phyloP scores from a whole-genome alignment of 768 basidiomycete genomes.

The Lentinula raphanica region DNA sequence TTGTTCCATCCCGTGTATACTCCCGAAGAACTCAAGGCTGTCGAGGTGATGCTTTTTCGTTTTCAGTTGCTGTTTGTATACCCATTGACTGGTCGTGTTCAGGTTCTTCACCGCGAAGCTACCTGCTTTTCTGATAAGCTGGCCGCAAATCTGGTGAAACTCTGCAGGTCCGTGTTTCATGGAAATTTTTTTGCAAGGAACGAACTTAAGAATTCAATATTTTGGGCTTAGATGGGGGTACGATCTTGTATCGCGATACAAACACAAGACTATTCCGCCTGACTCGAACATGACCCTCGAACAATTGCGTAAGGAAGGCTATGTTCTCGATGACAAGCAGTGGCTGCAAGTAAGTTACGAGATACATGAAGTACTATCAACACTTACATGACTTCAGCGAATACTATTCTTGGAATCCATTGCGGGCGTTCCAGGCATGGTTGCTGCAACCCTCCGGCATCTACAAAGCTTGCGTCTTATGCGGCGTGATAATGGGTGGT shows the following conservation, averaged over 20 bases:
- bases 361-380: neutral
- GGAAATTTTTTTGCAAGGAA: neutral
- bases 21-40: conserved; percentile 62
- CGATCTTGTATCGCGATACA: conserved; percentile 84
- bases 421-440: conserved; percentile 96
- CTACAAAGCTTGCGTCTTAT: conserved; percentile 83
- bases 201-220: conserved; percentile 3
- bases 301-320: conserved; percentile 70
- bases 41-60: conserved; percentile 48
- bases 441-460: conserved; percentile 84
- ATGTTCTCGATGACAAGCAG: conserved; percentile 64
- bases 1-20: conserved; percentile 92
- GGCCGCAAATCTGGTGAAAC: conserved; percentile 56
- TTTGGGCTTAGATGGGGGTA: conserved; percentile 50
- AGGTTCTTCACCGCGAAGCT: conserved; percentile 69
- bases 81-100: conserved; percentile 7
- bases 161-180: conserved; percentile 35
- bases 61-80: neutral
- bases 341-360: conserved; percentile 63
- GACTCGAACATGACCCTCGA: conserved; percentile 60
- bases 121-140: conserved; percentile 69
- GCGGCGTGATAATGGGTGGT: conserved; percentile 55
- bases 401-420: conserved; percentile 74
- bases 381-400: conserved; percentile 27
- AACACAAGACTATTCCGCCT: conserved; percentile 61